Conservation (phyloP, 2,329 filamentous ascomycete species). For the Alternaria viburni region DNA sequence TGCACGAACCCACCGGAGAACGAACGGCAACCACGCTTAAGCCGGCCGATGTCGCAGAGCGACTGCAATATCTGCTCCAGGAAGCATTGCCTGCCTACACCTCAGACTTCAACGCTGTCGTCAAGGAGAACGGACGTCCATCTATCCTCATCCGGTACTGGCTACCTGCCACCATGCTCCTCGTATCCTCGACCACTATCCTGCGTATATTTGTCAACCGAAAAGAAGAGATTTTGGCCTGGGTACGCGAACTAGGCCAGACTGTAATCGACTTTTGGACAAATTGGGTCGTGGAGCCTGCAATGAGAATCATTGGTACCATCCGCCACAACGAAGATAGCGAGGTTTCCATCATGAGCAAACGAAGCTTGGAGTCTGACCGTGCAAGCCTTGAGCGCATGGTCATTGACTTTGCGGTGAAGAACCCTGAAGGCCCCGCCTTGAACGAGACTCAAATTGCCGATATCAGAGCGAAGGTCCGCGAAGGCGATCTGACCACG, state of each 20-base stretch:
- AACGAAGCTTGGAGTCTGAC: slow-evolving; percentile 87
- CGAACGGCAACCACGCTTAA: slow-evolving; percentile 43
- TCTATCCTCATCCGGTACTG: slow-evolving; percentile 82
- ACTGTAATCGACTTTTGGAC: slow-evolving; percentile 90
- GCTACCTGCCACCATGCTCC: slow-evolving; percentile 73
- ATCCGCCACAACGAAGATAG: slow-evolving; percentile 92
- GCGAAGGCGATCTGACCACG: slow-evolving; percentile 90
- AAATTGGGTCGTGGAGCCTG: slow-evolving; percentile 93
- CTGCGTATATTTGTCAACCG: slow-evolving; percentile 77
- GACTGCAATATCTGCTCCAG: slow-evolving; percentile 73
- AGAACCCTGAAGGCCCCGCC: slow-evolving; percentile 71
- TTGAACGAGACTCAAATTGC: slow-evolving; percentile 73
- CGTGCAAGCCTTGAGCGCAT: slow-evolving; percentile 92
- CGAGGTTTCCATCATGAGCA: slow-evolving; percentile 96
- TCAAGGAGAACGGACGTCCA: slow-evolving; percentile 75
- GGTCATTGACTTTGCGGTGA: slow-evolving; percentile 93
- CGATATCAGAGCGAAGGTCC: slow-evolving; percentile 78
- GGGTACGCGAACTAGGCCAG: slow-evolving; percentile 78
- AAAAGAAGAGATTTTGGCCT: slow-evolving; percentile 76
- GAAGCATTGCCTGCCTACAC: slow-evolving; percentile 72
- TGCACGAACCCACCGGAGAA: slow-evolving; percentile 47
- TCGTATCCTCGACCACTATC: slow-evolving; percentile 84
- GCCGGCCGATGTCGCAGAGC: slow-evolving; percentile 66
- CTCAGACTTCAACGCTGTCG: slow-evolving; percentile 61
- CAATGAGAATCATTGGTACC: slow-evolving; percentile 82